Evolutionary conservation across 2,329 filamentous ascomycete genomes (phyloP), one percentile per base, ranked within the genome.

Genomic region (Aspergillus calidoustus): DNA sequence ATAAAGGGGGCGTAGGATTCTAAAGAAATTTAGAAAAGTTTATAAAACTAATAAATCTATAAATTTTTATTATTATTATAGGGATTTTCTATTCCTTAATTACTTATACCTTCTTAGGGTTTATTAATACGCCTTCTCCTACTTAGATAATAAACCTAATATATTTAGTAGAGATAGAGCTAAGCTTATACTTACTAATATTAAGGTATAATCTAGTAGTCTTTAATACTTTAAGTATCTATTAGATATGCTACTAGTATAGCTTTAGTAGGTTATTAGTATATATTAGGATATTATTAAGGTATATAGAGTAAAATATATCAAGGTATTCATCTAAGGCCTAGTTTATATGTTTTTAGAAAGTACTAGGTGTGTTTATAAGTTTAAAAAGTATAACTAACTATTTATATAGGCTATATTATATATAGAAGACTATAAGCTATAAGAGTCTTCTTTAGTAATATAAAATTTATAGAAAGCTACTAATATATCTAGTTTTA

Each of bases 351-450:
- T 63, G 68, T 0, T 46, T 38, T 28, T 69, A 55, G 38, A 70
- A 70, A 0, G 59, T 67, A 2, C 61, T 49, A 19, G 60, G 63
- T 1, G 57, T 52, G 31, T 69, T 67, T 0, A 51, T 48, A 3
- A 71, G 31, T 3, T 72, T 57, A 66, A 76, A 75, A 1, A 63
- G 64, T n/a, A 69, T 73, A 1, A 75, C 65, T 22, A 62, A n/a
- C 31, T 71, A 76, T 54, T 77, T 57, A 60, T 66, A 76, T 1
- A 69, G 60, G 15, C 68, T 60, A 54, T 68, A 74, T 30, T 59
- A 31, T 2, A 53, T 69, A 2, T 46, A 13, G 38, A 71, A 71
- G 3, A 43, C 56, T 1, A 53, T 63, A 22, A 50, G 49, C 61
- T 41, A 63, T 28, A n/a, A n/a, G 60, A 38, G 4, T 51, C 2